Conservation (phyloP, 257 asterid species). For the Solanum rostratum region DNA sequence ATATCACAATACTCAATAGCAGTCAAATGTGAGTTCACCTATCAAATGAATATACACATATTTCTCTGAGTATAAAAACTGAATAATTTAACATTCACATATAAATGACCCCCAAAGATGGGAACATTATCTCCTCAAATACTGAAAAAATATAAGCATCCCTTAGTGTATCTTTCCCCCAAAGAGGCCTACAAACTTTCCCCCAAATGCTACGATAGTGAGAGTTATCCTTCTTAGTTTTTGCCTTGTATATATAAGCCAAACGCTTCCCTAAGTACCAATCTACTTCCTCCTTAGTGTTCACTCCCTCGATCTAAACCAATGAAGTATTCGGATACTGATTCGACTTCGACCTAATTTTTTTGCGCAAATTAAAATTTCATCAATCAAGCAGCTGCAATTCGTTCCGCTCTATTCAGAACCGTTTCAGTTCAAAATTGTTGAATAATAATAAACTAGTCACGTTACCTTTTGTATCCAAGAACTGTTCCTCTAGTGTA, state of each 20-base stretch:
- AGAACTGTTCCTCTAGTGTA: slow-evolving; percentile 48
- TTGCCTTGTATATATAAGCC: slow-evolving; percentile 43
- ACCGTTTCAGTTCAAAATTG: neutral
- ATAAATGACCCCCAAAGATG: neutral
- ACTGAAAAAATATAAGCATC: neutral
- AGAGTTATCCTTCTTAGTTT: neutral
- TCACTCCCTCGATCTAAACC: slow-evolving; percentile 84
- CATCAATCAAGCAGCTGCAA: neutral
- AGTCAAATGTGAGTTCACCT: too few relatives aligned
- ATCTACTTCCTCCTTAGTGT: slow-evolving; percentile 77
- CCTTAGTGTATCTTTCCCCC: too few relatives aligned
- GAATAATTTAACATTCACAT: neutral
- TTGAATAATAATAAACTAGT: neutral
- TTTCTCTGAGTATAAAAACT: neutral
- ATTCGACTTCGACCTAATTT: slow-evolving; percentile 70
- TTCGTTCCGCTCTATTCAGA: neutral
- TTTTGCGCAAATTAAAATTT: neutral
- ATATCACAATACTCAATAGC: too few relatives aligned
- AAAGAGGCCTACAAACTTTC: slow-evolving; percentile 69
- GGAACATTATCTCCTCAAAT: neutral
- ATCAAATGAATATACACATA: neutral
- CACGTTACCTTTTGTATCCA: slow-evolving; percentile 50
- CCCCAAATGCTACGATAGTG: slow-evolving; percentile 27
- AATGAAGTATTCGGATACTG: slow-evolving; percentile 89
- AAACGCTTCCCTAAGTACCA: slow-evolving; percentile 81